phyloP scores from a whole-genome alignment of 257 asterid genomes.

The Capsicum rhomboideum region DNA sequence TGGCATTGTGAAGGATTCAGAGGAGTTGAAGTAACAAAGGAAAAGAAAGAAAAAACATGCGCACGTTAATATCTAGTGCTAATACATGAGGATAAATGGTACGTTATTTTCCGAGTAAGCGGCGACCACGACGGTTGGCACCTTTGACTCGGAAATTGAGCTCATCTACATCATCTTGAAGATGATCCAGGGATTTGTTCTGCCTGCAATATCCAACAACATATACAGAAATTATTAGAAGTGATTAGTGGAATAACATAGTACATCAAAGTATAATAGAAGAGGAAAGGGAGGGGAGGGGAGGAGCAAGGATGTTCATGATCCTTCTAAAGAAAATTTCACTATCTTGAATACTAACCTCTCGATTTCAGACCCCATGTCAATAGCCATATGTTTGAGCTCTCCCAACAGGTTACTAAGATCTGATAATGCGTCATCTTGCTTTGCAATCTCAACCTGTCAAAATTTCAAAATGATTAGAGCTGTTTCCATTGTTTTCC shows the following conservation, averaged over 20 bases:
- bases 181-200: conserved; percentile 42
- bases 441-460: conserved; percentile 65
- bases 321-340: not conserved
- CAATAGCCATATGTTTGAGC: conserved; percentile 70
- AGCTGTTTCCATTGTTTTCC: not conserved
- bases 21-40: not conserved
- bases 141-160: conserved; percentile 47
- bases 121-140: conserved; percentile 52
- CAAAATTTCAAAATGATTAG: not conserved
- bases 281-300: too few species aligned
- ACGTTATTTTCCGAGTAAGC: conserved; percentile 46
- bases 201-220: conserved; percentile 36
- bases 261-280: not conserved
- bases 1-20: not conserved
- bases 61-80: not conserved
- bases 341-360: conserved; percentile 28
- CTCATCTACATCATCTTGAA: conserved; percentile 65
- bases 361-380: conserved; percentile 77
- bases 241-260: not conserved
- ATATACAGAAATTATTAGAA: not conserved
- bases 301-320: not conserved
- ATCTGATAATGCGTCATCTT: conserved; percentile 60
- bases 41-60: not conserved
- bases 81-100: not conserved
- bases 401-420: conserved; percentile 63